Evolutionary conservation across 1,139 yeast species (phyloP), one percentile per base, ranked within the genome.

Genomic region (Saccharomyces pastorianus): DNA sequence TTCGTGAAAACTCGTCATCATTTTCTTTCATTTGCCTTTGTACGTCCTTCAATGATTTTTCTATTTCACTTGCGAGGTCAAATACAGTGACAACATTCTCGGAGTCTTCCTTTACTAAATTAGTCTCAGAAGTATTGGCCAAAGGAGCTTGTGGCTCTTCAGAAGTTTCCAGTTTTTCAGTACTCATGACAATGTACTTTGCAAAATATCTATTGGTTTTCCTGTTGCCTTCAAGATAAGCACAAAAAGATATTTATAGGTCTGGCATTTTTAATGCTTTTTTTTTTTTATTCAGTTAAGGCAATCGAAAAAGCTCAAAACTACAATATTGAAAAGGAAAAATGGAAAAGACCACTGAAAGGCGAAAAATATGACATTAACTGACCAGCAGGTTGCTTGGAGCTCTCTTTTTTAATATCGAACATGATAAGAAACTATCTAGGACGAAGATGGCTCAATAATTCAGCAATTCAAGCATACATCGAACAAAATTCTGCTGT

Each of bases 21-120:
- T 65, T 69, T 6, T 59, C 65, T 6, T 66, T 67, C 34, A 61
- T 48, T 27, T 55, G 64, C 61, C 38, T 61, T 69, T 74, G 64
- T 6, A 80, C 64, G 4, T 67, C 69, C 41, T 72, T 66, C 23
- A 81, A 60, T 50, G 73, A 70, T 9, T 65, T 66, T 59, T 81
- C 83, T 26, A 82, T 74, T 25, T 73, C 77, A 53, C 74, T 75
- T 0, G 83, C 80, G 20, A 81, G 70, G 50, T 82, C 85, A 58
- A 79, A 77, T 2, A 80, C 76, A 1, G 83, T 76, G 2, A 70
- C 68, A 5, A 68, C 63, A 28, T 67, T 61, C n/a, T 55, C 58
- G 9, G 68, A 62, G 20, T 67, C 63, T 9, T 53, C 59, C 34
- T 47, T 38, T 17, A 3, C 6, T 8, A 13, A 38, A 13, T 38